Evolutionary conservation across 2,329 filamentous ascomycete genomes (phyloP), one percentile per base, ranked within the genome.

Genomic region (Metarhizium brunneum): DNA sequence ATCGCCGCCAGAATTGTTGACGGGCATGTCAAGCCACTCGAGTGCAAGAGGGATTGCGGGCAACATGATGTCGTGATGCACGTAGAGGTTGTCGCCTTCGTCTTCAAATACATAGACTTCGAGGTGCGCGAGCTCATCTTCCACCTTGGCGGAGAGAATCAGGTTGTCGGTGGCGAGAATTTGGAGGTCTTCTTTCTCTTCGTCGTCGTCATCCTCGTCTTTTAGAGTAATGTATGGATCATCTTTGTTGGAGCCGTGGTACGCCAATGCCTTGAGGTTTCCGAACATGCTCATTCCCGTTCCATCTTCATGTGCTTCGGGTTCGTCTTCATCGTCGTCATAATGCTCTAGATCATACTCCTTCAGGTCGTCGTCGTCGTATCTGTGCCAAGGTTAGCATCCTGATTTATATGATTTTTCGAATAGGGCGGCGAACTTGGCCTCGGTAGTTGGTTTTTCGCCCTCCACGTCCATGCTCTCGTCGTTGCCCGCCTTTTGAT

Each of bases 51-150:
- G 94, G 67, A 99, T 96, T 29, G 92, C 92, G 36, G 94, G 94
- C 55, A 99, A 82, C 92, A 99, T 97, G 65, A 99, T 95, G 72
- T 99, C 94, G 80, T 99, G 94, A 75, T 99, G 94, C 29, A 99
- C 92, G 71, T 99, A 99, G 58, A 99, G 85, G 69, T 99, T 99
- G 73, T 97, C 94, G 48, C 86, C 88, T 59, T 84, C 84, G 64
- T 97, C 94, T 71, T 99, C 94, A 73, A 97, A 99, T 32, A 99
- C 91, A 67, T 97, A 96, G 20, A 97, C 88, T 71, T 99, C 94
- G 30, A 99, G 79, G 71, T 97, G 92, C 18, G 94, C 92, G 58
- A 99, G 86, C 69, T 99, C 94, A 65, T 99, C 94, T 72, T 99
- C 94, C 53, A 97, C 87, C 74, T 96, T 92, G 61, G 91, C 92